Conservation (phyloP, 495 filamentous ascomycete species). For the Opeltia flavorubescens region DNA sequence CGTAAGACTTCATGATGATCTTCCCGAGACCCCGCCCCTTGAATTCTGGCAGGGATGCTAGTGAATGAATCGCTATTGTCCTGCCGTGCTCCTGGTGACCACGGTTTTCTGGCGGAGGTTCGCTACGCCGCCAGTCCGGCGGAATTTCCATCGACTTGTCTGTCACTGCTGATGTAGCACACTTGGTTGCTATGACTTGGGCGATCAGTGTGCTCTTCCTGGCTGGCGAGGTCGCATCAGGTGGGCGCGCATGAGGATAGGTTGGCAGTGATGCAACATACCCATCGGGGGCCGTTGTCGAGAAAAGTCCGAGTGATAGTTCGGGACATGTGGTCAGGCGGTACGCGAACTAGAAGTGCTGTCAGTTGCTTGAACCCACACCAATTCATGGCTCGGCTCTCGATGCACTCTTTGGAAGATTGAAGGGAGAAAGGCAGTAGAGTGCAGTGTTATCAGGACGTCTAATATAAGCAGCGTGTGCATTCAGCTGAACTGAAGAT, state of each 20-base stretch:
- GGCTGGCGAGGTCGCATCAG: conserved; percentile 33
- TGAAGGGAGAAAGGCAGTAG: too few species aligned
- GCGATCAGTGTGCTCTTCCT: conserved; percentile 56
- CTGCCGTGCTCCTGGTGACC: conserved; percentile 59
- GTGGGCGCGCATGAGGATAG: conserved; percentile 30
- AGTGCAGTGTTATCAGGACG: too few species aligned
- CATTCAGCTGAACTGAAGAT: too few species aligned
- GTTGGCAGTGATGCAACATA: conserved; percentile 26
- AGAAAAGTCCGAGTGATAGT: conserved; percentile 68
- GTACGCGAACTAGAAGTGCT: conserved; percentile 52
- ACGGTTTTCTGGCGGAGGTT: conserved; percentile 8
- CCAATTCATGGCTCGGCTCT: too few species aligned
- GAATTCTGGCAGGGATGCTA: conserved; percentile 63
- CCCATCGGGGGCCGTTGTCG: conserved; percentile 34
- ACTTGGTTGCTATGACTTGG: conserved; percentile 67
- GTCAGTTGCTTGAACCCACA: background rate
- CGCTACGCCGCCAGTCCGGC: conserved; percentile 38
- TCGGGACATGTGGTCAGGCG: conserved; percentile 67
- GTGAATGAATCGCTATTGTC: conserved; percentile 68
- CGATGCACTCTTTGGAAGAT: background rate
- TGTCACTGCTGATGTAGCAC: conserved; percentile 42
- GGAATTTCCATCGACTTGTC: conserved; percentile 69
- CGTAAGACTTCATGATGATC: conserved; percentile 59
- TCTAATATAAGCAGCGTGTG: too few species aligned
- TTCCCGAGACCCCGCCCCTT: conserved; percentile 64